Conservation (phyloP, 2,329 filamentous ascomycete species). For the Mollisiaceae sp. region DNA sequence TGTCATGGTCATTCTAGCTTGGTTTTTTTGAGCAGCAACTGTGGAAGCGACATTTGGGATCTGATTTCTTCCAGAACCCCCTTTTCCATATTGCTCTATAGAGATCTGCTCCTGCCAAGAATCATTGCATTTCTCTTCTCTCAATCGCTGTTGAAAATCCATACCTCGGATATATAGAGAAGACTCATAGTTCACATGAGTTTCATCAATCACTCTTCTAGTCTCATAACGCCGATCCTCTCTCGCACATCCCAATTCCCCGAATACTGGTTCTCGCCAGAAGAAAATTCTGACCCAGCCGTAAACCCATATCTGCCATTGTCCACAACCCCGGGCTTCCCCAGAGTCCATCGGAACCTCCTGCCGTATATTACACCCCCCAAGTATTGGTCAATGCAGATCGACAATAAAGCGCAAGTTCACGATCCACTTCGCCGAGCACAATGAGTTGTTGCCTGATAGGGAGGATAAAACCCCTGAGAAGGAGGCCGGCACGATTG, state of each 20-base stretch:
- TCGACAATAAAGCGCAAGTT: slow-evolving; percentile 14
- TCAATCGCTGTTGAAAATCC: not conserved
- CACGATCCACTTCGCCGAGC: slow-evolving; percentile 23
- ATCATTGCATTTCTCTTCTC: not conserved
- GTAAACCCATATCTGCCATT: not conserved
- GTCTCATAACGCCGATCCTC: not conserved
- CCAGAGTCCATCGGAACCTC: slow-evolving; percentile 2
- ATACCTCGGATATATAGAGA: not conserved
- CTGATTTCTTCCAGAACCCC: too few relatives aligned
- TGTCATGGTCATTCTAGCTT: too few relatives aligned
- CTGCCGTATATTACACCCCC: slow-evolving; percentile 9
- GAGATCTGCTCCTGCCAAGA: too few relatives aligned
- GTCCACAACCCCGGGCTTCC: slow-evolving; percentile 1
- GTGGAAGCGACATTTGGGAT: too few relatives aligned
- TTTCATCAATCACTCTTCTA: not conserved
- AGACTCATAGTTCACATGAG: not conserved
- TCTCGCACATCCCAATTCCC: not conserved
- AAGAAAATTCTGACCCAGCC: not conserved
- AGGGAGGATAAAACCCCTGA: slow-evolving; percentile 27
- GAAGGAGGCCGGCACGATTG: slow-evolving; percentile 17
- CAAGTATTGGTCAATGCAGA: not conserved
- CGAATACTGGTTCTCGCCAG: not conserved
- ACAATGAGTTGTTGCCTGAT: slow-evolving; percentile 23
- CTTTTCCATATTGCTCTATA: too few relatives aligned
- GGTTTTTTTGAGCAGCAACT: too few relatives aligned